These are phyloP conservation scores for Phytopythium kandeliae DNA, from an alignment of 352 stramenopile species.

Conservation along the genomic window DNA sequence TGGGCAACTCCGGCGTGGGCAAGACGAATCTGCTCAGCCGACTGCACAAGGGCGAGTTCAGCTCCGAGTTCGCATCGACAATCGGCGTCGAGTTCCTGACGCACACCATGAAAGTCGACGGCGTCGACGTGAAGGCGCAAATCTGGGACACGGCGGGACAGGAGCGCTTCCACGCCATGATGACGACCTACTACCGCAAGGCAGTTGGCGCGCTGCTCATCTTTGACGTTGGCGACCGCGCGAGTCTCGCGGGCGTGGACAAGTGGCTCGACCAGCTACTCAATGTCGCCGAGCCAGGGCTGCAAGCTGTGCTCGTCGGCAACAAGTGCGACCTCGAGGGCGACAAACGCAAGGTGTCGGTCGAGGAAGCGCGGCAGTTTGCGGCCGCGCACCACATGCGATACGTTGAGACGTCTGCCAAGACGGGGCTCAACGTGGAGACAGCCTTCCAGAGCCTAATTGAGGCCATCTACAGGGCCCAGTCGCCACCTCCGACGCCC, in stretches of 20 bases:
- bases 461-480: slow-evolving; percentile 63
- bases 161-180: slow-evolving; percentile 90
- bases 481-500: slow-evolving; percentile 22
- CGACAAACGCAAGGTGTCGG: slow-evolving; percentile 78
- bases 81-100: slow-evolving; percentile 84
- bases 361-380: slow-evolving; percentile 79
- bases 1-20: slow-evolving; percentile 83
- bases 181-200: slow-evolving; percentile 89
- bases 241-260: slow-evolving; percentile 75
- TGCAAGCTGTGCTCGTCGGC: slow-evolving; percentile 80
- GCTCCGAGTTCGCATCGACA: slow-evolving; percentile 68
- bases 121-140: slow-evolving; percentile 81
- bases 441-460: slow-evolving; percentile 88
- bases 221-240: slow-evolving; percentile 90
- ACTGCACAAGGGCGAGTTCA: slow-evolving; percentile 89
- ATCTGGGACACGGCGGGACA: slow-evolving; percentile 89
- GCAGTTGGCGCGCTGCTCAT: slow-evolving; percentile 89
- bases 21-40: slow-evolving; percentile 87
- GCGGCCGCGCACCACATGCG: slow-evolving; percentile 77
- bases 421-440: slow-evolving; percentile 83
- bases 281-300: slow-evolving; percentile 75
- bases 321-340: slow-evolving; percentile 87
- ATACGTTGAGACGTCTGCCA: slow-evolving; percentile 81
- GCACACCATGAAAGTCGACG: slow-evolving; percentile 81
- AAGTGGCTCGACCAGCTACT: slow-evolving; percentile 79